phyloP scores from a whole-genome alignment of 2,329 filamentous ascomycete genomes.

The Pseudocercospora vitis region DNA sequence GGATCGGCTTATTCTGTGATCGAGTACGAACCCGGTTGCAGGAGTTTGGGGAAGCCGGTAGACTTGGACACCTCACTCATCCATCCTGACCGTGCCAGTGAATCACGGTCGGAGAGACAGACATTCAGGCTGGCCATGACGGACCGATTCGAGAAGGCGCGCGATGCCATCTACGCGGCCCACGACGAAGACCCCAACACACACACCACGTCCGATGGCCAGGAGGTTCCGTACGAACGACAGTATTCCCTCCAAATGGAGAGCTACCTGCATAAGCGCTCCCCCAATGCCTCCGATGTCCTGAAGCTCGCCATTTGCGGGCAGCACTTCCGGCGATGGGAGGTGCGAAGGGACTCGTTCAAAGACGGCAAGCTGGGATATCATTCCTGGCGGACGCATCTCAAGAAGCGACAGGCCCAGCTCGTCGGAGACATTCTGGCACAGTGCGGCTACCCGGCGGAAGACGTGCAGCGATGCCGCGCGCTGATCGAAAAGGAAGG shows the following conservation, averaged over 20 bases:
- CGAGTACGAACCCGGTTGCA: background rate
- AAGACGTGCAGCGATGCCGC: conserved; percentile 63
- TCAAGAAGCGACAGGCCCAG: conserved; percentile 70
- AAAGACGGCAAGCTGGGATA: conserved; percentile 76
- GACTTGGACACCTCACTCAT: background rate
- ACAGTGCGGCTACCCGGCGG: conserved; percentile 50
- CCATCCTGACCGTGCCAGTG: too few relatives aligned
- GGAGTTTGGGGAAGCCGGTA: background rate
- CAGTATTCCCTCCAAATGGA: conserved; percentile 82
- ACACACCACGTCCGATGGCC: conserved; percentile 46
- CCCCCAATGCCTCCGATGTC: conserved; percentile 62
- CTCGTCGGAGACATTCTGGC: conserved; percentile 57
- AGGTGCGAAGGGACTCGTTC: conserved; percentile 71
- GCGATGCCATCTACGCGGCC: conserved; percentile 70
- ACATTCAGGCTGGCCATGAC: conserved; percentile 15
- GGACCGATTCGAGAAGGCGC: conserved; percentile 42
- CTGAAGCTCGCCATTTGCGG: conserved; percentile 76
- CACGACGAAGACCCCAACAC: conserved; percentile 67
- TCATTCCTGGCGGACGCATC: conserved; percentile 72
- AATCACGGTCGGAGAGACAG: background rate
- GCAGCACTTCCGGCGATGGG: conserved; percentile 84
- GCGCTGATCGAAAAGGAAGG: conserved; percentile 78
- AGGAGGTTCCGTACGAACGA: conserved; percentile 69
- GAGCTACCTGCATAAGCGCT: conserved; percentile 63
- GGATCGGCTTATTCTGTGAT: too few relatives aligned